Percentiles rank a stretch among this genome's conserved stretches.
Evolutionary conservation across 225 moss, liverwort and hornwort genomes (phyloP).

Genomic region (Takakia lepidozioides): DNA sequence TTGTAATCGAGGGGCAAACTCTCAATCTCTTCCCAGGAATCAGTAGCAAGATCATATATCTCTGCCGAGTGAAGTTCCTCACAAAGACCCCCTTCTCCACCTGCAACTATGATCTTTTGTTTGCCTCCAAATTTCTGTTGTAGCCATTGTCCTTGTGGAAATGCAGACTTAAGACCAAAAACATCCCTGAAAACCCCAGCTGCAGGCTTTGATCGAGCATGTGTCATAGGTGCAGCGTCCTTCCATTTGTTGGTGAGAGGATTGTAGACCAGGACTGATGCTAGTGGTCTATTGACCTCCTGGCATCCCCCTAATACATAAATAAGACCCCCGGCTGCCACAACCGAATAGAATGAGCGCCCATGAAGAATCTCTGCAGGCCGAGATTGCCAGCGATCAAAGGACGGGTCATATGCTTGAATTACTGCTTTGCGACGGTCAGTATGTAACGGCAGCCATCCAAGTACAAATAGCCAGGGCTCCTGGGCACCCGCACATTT

Average conservation of each 20-base stretch:
- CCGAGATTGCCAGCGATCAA: conserved; percentile 1
- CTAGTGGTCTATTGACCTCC: conserved; percentile 2
- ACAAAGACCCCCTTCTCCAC: neutral
- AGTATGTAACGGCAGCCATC: conserved; percentile 1
- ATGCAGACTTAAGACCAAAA: neutral
- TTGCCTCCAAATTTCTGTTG: neutral
- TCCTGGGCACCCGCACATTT: neutral
- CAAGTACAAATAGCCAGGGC: conserved; percentile 2
- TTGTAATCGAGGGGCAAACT: neutral
- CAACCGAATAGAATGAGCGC: conserved; percentile 1
- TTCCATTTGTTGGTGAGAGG: conserved; percentile 1
- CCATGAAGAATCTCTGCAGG: conserved; percentile 5
- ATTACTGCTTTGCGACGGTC: neutral
- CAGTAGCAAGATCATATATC: neutral
- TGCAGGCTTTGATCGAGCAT: neutral
- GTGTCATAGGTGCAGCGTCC: neutral
- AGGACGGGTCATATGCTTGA: conserved; percentile 2
- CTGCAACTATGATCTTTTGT: conserved; percentile 1
- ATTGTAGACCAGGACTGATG: conserved; percentile 1
- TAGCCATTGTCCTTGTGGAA: neutral
- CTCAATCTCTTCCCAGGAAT: conserved; percentile 4
- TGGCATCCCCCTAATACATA: conserved; percentile 1
- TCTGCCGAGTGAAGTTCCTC: conserved; percentile 1
- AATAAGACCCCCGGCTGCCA: conserved; percentile 1
- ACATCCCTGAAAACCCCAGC: neutral